These are phyloP conservation scores for Gastrodia elata DNA, from an alignment of 106 monocot genomes.

Conservation along the genomic window DNA sequence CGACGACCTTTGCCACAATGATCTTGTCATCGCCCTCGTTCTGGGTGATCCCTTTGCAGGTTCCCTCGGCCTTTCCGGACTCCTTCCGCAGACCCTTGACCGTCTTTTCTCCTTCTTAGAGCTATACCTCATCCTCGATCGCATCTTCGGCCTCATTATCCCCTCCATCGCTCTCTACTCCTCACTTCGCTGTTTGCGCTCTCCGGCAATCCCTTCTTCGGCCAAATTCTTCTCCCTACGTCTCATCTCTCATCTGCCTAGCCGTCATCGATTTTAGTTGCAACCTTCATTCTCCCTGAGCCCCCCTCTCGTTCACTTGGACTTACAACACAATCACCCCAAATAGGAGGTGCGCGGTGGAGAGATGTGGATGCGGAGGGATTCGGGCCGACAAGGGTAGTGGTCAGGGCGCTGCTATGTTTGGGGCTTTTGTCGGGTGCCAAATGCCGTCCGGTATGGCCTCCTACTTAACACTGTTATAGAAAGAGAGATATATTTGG, in stretches of 20 bases:
- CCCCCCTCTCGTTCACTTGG: conserved; percentile 37
- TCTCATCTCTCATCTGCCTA: conserved; percentile 25
- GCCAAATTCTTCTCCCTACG: conserved; percentile 21
- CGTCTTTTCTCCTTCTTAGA: conserved; percentile 45
- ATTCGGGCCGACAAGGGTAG: no score
- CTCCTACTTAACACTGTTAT: no score
- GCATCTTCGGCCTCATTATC: conserved; percentile 32
- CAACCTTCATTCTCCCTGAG: conserved; percentile 31
- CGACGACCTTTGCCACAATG: conserved; percentile 33
- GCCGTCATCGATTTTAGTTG: conserved; percentile 47
- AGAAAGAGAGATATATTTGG: no score
- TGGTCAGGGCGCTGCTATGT: no score
- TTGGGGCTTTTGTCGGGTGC: no score
- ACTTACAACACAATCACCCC: conserved; percentile 47
- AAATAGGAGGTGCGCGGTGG: no score
- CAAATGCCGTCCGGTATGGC: no score
- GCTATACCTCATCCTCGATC: conserved; percentile 67
- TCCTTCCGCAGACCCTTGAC: conserved; percentile 29
- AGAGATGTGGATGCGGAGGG: no score
- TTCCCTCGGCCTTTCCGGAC: conserved; percentile 43
- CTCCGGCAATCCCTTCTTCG: conserved; percentile 40
- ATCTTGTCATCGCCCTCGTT: conserved; percentile 44
- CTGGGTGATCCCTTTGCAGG: conserved; percentile 52
- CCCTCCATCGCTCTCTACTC: conserved; percentile 16
- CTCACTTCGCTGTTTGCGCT: conserved; percentile 56